Evolutionary conservation across 306 rosid genomes (phyloP), one percentile per base, ranked within the genome.

Genomic region (Fagus crenata): DNA sequence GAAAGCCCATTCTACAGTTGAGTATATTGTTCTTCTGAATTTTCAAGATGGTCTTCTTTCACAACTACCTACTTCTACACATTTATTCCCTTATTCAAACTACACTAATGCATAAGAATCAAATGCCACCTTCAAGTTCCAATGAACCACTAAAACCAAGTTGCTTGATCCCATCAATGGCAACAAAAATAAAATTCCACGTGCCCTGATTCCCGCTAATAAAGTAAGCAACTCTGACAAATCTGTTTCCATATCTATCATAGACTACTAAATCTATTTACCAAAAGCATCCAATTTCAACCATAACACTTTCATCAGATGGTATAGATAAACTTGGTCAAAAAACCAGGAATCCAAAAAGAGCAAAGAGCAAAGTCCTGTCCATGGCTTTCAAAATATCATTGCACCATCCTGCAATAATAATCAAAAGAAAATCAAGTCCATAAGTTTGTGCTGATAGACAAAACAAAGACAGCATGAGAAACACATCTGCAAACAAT

Each of bases 1-100:
- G 91, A 61, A 90, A 86, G 41, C 96, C 93, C 96, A 89, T 92
- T 77, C 83, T 77, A 77, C 43, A 31, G 72, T 72, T 31, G 39
- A 55, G 46, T 46, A 74, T 2, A 73, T 28, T 31, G 15, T 36
- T 79, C 78, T 77, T 83, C 80, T 32, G 69, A 80, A 83, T 3
- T 42, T 63, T 82, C 67, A 63, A 73, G 71, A 37, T 58, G 51
- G 11, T 60, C 59, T 53, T 41, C 56, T 63, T 56, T 87, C 71
- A 22, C 59, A 71, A 69, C 60, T 72, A 58, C 71, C 70, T 77
- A 32, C 53, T 73, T 42, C 56, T 31, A 22, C 37, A 55, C 18
- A 9, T 18, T 49, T 49, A 51, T 49, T 80, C 49, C 63, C 69
- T 32, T 73, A 53, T 46, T 80, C n/a, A 2, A 77, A 71, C 14